Conservation (phyloP, 2,329 filamentous ascomycete species). For the Pseudomassariella vexata region DNA sequence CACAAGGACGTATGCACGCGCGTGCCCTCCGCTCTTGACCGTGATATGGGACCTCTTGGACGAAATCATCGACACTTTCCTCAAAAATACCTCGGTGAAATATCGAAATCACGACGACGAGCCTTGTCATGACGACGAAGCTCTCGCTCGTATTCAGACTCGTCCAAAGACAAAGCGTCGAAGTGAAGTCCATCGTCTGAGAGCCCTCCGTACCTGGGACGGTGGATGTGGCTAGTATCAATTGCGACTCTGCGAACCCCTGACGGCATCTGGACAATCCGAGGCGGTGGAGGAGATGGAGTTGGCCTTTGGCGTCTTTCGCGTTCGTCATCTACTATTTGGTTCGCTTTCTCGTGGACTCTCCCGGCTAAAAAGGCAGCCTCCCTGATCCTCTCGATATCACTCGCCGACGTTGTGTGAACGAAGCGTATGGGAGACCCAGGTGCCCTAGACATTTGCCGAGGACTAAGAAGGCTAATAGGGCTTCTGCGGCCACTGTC, state of each 20-base stretch:
- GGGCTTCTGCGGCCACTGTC: no score
- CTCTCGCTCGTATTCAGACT: background rate
- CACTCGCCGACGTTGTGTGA: conserved; percentile 1
- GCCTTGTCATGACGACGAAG: background rate
- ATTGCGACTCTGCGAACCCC: conserved; percentile 1
- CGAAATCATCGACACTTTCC: no score
- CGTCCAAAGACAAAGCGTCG: conserved; percentile 2
- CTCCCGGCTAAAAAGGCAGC: conserved; percentile 2
- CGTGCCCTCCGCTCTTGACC: no score
- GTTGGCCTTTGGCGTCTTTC: background rate
- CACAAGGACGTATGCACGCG: no score
- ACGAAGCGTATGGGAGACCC: no score
- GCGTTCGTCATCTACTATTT: conserved; percentile 1
- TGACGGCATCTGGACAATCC: background rate
- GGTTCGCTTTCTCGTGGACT: background rate
- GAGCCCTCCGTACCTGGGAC: background rate
- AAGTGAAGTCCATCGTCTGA: background rate
- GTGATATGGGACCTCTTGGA: no score
- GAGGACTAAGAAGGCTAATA: no score
- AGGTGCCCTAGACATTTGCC: no score
- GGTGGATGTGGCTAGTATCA: no score
- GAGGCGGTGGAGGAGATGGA: background rate
- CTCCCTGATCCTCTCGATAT: conserved; percentile 4
- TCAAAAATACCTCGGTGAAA: no score
- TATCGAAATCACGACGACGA: background rate